Evolutionary conservation across 768 basidiomycete species (phyloP).

Genomic region (Kwoniella dejecticola): DNA sequence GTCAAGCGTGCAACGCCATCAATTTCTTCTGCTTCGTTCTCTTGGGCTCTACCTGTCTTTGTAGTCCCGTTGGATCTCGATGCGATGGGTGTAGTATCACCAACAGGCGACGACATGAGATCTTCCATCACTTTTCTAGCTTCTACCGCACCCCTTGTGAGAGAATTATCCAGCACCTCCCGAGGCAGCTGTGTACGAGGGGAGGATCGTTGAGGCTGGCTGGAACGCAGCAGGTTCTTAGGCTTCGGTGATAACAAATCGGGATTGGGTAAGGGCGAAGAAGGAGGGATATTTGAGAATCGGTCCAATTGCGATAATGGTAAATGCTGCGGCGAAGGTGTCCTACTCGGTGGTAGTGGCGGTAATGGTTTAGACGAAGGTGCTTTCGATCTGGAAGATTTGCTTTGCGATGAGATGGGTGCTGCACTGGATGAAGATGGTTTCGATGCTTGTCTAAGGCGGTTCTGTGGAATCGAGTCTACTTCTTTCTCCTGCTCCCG

Average conservation of each 20-base stretch:
- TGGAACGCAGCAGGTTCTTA: slow-evolving; percentile 8
- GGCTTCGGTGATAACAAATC: slow-evolving; percentile 3
- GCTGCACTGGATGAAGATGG: background rate
- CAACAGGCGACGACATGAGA: slow-evolving; percentile 25
- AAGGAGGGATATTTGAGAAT: slow-evolving; percentile 43
- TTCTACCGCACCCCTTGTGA: slow-evolving; percentile 30
- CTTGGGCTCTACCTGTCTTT: background rate
- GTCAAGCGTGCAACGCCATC: slow-evolving; percentile 55
- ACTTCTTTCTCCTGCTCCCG: background rate
- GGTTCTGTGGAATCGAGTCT: background rate
- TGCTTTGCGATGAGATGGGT: slow-evolving; percentile 17
- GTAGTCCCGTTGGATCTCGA: background rate
- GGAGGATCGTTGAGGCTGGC: slow-evolving; percentile 15
- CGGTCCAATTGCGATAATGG: slow-evolving; percentile 37
- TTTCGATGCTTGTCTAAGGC: slow-evolving; percentile 1
- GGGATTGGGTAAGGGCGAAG: slow-evolving; percentile 22
- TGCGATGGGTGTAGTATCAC: background rate
- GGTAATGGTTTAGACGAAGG: slow-evolving; percentile 18
- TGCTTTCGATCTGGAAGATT: slow-evolving; percentile 2
- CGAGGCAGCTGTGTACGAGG: slow-evolving; percentile 18
- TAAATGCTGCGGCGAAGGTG: slow-evolving; percentile 1
- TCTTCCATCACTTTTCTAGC: slow-evolving; percentile 39
- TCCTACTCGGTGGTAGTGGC: slow-evolving; percentile 16
- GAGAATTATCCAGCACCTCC: slow-evolving; percentile 25
- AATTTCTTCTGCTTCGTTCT: slow-evolving; percentile 16